A percentile compares a stretch with the other conserved stretches of the same genome.
Evolutionary conservation across 331 rosid genomes (phyloP).

Genomic region (Quercus phellos): DNA sequence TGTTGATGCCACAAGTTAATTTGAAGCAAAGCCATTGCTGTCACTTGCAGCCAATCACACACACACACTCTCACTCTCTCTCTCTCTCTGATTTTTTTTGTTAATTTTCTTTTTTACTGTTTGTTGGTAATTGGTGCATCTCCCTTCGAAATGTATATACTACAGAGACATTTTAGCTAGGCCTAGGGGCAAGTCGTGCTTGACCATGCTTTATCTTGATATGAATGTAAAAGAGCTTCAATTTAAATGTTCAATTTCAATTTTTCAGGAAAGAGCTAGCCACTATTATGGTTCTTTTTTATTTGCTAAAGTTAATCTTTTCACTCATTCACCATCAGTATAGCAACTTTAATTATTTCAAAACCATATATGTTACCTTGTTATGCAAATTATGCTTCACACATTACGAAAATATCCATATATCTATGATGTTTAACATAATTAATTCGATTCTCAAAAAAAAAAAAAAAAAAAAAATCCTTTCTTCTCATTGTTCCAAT

Average conservation of each 20-base stretch:
- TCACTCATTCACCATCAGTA: neutral
- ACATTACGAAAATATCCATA: too few relatives aligned
- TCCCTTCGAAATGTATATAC: constrained; percentile 35
- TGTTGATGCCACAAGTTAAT: neutral
- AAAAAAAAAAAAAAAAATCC: too few relatives aligned
- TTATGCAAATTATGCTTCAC: too few relatives aligned
- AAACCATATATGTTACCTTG: too few relatives aligned
- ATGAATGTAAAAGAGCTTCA: neutral
- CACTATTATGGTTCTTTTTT: constrained; percentile 4
- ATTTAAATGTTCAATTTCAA: neutral
- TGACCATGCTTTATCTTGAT: constrained; percentile 3
- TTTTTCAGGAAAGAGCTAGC: neutral
- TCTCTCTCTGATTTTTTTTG: too few relatives aligned
- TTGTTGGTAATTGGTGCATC: neutral
- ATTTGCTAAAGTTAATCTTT: constrained; percentile 8
- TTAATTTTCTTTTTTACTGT: neutral
- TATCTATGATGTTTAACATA: too few relatives aligned
- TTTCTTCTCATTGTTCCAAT: too few relatives aligned
- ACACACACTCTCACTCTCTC: too few relatives aligned
- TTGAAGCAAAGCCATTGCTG: neutral
- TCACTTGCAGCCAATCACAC: neutral
- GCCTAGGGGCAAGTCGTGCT: constrained; percentile 18
- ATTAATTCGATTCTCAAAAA: too few relatives aligned
- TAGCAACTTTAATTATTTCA: too few relatives aligned
- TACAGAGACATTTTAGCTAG: constrained; percentile 23